These are phyloP conservation scores for Rutstroemia sp. DNA, from an alignment of 2,329 filamentous ascomycete genomes.

Conservation along the genomic window DNA sequence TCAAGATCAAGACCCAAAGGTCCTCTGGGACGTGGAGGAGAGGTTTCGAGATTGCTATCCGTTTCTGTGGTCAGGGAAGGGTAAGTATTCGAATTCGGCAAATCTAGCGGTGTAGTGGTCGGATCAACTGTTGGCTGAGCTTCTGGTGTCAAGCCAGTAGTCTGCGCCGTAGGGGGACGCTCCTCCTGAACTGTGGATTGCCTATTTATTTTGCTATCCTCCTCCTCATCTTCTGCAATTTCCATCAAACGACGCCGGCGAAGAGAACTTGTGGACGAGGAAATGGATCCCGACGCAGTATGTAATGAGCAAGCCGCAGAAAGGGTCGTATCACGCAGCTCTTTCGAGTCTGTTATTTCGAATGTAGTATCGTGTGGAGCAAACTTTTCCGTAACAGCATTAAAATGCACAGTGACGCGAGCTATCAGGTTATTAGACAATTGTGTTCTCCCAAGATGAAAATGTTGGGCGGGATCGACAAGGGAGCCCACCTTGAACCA, in stretches of 20 bases:
- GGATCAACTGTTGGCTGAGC: slow-evolving; percentile 10
- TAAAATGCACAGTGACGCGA: slow-evolving; percentile 70
- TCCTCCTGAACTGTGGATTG: slow-evolving; percentile 48
- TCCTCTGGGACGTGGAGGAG: slow-evolving; percentile 18
- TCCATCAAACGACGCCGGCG: slow-evolving; percentile 74
- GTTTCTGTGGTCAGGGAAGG: slow-evolving; percentile 14
- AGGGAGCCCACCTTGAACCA: slow-evolving; percentile 71
- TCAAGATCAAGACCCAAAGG: slow-evolving; percentile 6
- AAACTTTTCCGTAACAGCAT: slow-evolving; percentile 62
- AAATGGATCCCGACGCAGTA: slow-evolving; percentile 77
- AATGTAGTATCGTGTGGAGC: slow-evolving; percentile 82
- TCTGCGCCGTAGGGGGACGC: slow-evolving; percentile 24
- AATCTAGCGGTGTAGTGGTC: slow-evolving; percentile 10
- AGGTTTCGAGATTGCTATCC: slow-evolving; percentile 17
- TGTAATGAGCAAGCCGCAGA: slow-evolving; percentile 85
- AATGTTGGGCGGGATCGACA: slow-evolving; percentile 19
- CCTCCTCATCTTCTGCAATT: slow-evolving; percentile 83
- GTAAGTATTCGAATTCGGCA: slow-evolving; percentile 13
- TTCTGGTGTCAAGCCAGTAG: slow-evolving; percentile 13
- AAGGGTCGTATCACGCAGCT: slow-evolving; percentile 80
- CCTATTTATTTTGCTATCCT: slow-evolving; percentile 50
- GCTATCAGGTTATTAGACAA: slow-evolving; percentile 43
- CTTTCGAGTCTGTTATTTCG: slow-evolving; percentile 64
- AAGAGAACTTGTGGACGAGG: slow-evolving; percentile 75
- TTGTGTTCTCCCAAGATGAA: slow-evolving; percentile 14